Percentiles rank a stretch among this genome's conserved stretches.
These are phyloP conservation scores for Ceratobasidium sp. DNA, from an alignment of 1,284 basidiomycete species.

Conservation along the genomic window DNA sequence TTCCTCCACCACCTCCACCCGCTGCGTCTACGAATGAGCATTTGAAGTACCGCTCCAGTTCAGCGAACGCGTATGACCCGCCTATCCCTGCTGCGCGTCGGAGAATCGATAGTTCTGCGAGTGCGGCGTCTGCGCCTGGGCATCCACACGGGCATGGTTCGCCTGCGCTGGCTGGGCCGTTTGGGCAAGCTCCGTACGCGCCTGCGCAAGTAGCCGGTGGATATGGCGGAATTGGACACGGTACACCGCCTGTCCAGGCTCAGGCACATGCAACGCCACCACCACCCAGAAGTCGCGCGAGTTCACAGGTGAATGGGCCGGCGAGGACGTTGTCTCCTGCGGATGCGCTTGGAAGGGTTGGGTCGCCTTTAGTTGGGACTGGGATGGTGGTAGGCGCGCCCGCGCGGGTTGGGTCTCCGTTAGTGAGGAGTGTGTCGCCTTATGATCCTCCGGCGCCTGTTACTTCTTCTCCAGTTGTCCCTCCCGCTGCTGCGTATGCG, in stretches of 20 bases:
- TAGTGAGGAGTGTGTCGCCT: slow-evolving; percentile 13
- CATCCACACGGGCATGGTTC: slow-evolving; percentile 8
- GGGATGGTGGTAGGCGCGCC: too few species aligned
- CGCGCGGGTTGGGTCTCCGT: slow-evolving; percentile 11
- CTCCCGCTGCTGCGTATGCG: slow-evolving; percentile 8
- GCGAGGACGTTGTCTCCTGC: slow-evolving; percentile 27
- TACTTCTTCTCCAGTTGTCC: background rate
- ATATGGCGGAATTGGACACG: slow-evolving; percentile 26
- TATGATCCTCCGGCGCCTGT: slow-evolving; percentile 34
- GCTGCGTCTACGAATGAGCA: slow-evolving; percentile 50
- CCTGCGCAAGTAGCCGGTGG: slow-evolving; percentile 26
- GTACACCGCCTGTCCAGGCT: slow-evolving; percentile 12
- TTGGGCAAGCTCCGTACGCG: slow-evolving; percentile 29
- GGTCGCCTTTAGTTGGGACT: slow-evolving; percentile 32
- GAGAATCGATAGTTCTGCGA: slow-evolving; percentile 35
- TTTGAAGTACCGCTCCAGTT: slow-evolving; percentile 68
- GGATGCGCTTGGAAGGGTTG: slow-evolving; percentile 30
- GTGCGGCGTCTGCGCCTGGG: slow-evolving; percentile 22
- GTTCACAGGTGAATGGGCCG: slow-evolving; percentile 19
- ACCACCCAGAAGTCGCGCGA: slow-evolving; percentile 9
- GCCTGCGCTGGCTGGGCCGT: slow-evolving; percentile 15
- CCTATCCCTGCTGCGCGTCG: slow-evolving; percentile 64
- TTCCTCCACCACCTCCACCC: slow-evolving; percentile 51
- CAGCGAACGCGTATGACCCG: slow-evolving; percentile 82
- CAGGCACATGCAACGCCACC: background rate